Evolutionary conservation across 257 asterid genomes (phyloP), one percentile per base, ranked within the genome.

Genomic region (Handroanthus guayacan): DNA sequence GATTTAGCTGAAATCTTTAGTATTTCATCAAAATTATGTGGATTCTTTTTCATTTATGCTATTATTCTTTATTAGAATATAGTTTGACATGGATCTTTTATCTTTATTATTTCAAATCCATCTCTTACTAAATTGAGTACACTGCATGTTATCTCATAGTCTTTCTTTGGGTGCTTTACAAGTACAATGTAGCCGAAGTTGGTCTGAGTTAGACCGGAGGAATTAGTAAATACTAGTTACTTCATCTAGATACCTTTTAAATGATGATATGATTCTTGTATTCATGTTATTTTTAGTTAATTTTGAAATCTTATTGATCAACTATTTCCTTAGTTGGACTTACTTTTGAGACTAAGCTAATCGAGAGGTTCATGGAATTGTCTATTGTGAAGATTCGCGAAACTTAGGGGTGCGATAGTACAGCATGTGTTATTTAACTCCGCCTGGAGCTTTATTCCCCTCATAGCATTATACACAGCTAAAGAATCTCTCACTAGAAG

Each of bases 1-100:
- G 80, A 41, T 50, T 64, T 71, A 60, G 83, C 77, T 76, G 76
- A 54, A 52, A 56, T 43, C 36, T 86, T 77, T 75, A n/a, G 68
- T 48, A 52, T 71, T 79, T 52, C 34, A 58, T 56, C 8, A 4
- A 61, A 51, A 50, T 55, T 60, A 57, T 39, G 56, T 48, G 69
- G 78, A 62, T 18, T 52, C 18, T 60, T 70, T 50, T 51, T 44
- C 36, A 37, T 71, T 66, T 50, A 4, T 72, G 74, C 71, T 63
- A 69, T 56, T 75, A 69, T 78, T 78, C 78, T 82, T 78, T 56
- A 61, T 68, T 74, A 62, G 79, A 62, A 20, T 55, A 47, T 69
- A 74, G 72, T 78, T 78, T 65, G 66, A 63, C 36, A 34, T 67
- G 60, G 17, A 67, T 55, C 64, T 17, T 69, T 17, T 36, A 5